Evolutionary conservation across 495 filamentous ascomycete species (phyloP).

Genomic region (Hypoxylon trugodes): DNA sequence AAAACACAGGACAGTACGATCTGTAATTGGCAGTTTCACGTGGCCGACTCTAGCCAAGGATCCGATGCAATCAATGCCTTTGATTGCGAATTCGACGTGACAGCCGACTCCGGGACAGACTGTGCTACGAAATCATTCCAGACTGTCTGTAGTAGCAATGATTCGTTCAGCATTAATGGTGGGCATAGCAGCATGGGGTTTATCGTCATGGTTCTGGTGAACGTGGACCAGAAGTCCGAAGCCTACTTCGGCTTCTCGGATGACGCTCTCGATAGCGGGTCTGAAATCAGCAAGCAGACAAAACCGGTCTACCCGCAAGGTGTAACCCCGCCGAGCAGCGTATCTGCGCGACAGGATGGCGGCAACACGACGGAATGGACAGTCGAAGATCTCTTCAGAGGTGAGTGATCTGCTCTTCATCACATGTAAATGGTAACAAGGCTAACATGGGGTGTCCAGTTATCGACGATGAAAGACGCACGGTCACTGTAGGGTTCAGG

Average conservation of each 20-base stretch:
- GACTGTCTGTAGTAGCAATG: slow-evolving; percentile 10
- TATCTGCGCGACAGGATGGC: background rate
- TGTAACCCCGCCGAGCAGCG: background rate
- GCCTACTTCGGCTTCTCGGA: slow-evolving; percentile 44
- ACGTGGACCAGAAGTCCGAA: background rate
- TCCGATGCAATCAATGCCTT: background rate
- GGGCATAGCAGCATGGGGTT: slow-evolving; percentile 36
- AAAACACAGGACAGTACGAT: background rate
- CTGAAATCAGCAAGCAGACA: slow-evolving; percentile 17
- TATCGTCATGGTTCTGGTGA: slow-evolving; percentile 37
- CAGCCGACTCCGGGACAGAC: background rate
- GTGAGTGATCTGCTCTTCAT: background rate
- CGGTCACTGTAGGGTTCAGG: slow-evolving; percentile 16
- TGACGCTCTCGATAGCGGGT: slow-evolving; percentile 13
- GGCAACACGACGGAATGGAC: slow-evolving; percentile 6
- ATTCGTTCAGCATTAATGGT: slow-evolving; percentile 33
- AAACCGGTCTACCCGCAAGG: background rate
- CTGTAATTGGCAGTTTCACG: slow-evolving; percentile 5
- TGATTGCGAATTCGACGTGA: slow-evolving; percentile 30
- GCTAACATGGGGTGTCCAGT: slow-evolving; percentile 9
- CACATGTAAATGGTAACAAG: background rate
- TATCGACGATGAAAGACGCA: slow-evolving; percentile 12
- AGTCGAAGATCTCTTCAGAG: slow-evolving; percentile 19
- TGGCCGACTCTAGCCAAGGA: background rate
- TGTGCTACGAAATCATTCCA: slow-evolving; percentile 30